Evolutionary conservation across 2,329 filamentous ascomycete species (phyloP).

Genomic region (Whalleya microplaca): DNA sequence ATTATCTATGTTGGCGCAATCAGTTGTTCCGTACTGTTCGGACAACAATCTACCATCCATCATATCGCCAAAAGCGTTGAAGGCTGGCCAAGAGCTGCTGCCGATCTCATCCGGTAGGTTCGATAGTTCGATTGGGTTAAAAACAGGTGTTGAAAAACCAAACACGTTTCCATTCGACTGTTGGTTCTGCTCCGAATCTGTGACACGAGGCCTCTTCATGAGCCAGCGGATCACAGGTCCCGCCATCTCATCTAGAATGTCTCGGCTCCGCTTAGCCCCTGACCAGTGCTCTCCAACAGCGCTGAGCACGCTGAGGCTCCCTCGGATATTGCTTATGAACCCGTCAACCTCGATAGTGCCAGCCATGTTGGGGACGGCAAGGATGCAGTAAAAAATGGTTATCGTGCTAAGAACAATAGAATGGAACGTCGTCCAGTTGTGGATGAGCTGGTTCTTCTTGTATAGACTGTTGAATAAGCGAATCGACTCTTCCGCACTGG

Average conservation of each 20-base stretch:
- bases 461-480: slow-evolving; percentile 45
- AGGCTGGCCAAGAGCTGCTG: background rate
- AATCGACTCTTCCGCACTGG: slow-evolving; percentile 47
- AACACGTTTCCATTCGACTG: background rate
- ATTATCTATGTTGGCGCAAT: slow-evolving; percentile 13
- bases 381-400: slow-evolving; percentile 55
- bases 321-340: too few relatives aligned
- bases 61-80: slow-evolving; percentile 12
- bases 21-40: slow-evolving; percentile 11
- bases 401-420: slow-evolving; percentile 51
- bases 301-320: too few relatives aligned
- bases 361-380: slow-evolving; percentile 48
- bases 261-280: slow-evolving; percentile 50
- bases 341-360: too few relatives aligned
- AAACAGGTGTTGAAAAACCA: too few relatives aligned
- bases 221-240: too few relatives aligned
- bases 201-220: slow-evolving; percentile 7
- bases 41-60: slow-evolving; percentile 10
- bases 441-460: slow-evolving; percentile 50
- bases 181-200: background rate
- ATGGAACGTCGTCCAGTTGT: slow-evolving; percentile 55
- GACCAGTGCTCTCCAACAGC: too few relatives aligned
- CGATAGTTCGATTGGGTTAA: background rate
- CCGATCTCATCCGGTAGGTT: background rate
- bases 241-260: slow-evolving; percentile 49